A percentile compares a stretch with the other conserved stretches of the same genome.
These are phyloP conservation scores for Neostapfia colusana DNA, from an alignment of 176 grass and related monocot genomes.

Conservation along the genomic window DNA sequence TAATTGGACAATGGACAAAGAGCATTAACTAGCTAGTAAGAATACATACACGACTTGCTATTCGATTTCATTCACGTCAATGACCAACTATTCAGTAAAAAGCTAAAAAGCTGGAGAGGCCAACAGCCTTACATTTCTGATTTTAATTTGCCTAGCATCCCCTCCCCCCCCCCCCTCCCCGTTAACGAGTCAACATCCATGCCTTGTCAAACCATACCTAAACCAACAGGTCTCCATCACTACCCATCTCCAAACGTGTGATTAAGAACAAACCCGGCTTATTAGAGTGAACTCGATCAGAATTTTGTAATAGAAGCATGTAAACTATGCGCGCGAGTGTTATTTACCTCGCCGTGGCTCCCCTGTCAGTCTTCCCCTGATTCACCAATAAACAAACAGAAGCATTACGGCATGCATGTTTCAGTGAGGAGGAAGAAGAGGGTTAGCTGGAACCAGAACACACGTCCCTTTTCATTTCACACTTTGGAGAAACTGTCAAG, in stretches of 20 bases:
- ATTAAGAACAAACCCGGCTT: not conserved
- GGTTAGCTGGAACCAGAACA: slow-evolving; percentile 19
- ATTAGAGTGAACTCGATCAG: slow-evolving; percentile 13
- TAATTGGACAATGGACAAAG: not conserved
- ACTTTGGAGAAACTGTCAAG: slow-evolving; percentile 34
- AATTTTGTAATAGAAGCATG: slow-evolving; percentile 29
- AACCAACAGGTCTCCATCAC: slow-evolving; percentile 36
- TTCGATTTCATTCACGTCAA: not conserved
- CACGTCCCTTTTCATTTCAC: slow-evolving; percentile 31
- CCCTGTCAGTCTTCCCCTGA: slow-evolving; percentile 9
- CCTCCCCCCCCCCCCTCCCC: too few species aligned
- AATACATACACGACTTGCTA: not conserved
- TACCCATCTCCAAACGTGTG: slow-evolving; percentile 33
- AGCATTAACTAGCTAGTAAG: not conserved
- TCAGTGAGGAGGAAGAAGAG: not conserved
- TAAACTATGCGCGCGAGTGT: slow-evolving; percentile 24
- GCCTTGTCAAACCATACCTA: slow-evolving; percentile 62
- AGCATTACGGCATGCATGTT: not conserved
- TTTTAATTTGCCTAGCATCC: slow-evolving; percentile 37
- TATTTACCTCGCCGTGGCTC: not conserved
- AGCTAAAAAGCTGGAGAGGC: not conserved
- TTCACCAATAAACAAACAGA: not conserved
- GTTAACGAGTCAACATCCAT: slow-evolving; percentile 66
- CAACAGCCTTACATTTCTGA: not conserved
- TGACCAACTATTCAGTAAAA: not conserved